Percentiles rank a stretch among this genome's conserved stretches.
phyloP scores from a whole-genome alignment of 2,329 filamentous ascomycete species.

The Zymoseptoria passerinii region DNA sequence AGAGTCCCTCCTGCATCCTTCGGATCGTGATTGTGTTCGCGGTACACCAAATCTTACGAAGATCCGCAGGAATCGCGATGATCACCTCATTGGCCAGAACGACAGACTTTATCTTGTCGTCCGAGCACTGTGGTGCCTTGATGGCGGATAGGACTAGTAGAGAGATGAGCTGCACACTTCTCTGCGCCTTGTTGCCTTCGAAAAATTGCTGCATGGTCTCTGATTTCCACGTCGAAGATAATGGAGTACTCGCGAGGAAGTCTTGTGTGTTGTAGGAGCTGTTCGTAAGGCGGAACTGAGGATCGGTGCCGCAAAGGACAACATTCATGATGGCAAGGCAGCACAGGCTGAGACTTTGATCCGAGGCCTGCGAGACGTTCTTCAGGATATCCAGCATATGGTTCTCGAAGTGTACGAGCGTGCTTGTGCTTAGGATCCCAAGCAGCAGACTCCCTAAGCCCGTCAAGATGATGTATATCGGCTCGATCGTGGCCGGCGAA shows the following conservation, averaged over 20 bases:
- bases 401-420: slow-evolving; percentile 24
- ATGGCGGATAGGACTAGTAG: slow-evolving; percentile 27
- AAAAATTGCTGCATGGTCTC: slow-evolving; percentile 29
- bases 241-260: slow-evolving; percentile 24
- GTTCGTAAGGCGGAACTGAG: slow-evolving; percentile 13
- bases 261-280: slow-evolving; percentile 26
- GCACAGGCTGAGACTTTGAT: slow-evolving; percentile 28
- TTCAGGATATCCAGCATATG: slow-evolving; percentile 28
- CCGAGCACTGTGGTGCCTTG: slow-evolving; percentile 13
- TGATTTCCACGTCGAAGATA: slow-evolving; percentile 21
- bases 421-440: slow-evolving; percentile 22
- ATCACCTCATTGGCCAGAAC: slow-evolving; percentile 24
- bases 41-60: slow-evolving; percentile 24
- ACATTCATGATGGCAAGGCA: slow-evolving; percentile 32
- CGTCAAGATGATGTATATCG: slow-evolving; percentile 26
- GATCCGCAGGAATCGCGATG: slow-evolving; percentile 20
- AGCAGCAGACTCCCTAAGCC: slow-evolving; percentile 26
- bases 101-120: slow-evolving; percentile 20
- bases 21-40: slow-evolving; percentile 24
- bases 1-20: slow-evolving; percentile 29
- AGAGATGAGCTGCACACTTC: slow-evolving; percentile 29
- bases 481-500: slow-evolving; percentile 21
- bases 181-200: slow-evolving; percentile 25
- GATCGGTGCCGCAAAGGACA: slow-evolving; percentile 18
- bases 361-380: slow-evolving; percentile 17